A percentile compares a stretch with the other conserved stretches of the same genome.
Evolutionary conservation across 2,329 filamentous ascomycete genomes (phyloP).

Genomic region (Mycosphaerella sp.): DNA sequence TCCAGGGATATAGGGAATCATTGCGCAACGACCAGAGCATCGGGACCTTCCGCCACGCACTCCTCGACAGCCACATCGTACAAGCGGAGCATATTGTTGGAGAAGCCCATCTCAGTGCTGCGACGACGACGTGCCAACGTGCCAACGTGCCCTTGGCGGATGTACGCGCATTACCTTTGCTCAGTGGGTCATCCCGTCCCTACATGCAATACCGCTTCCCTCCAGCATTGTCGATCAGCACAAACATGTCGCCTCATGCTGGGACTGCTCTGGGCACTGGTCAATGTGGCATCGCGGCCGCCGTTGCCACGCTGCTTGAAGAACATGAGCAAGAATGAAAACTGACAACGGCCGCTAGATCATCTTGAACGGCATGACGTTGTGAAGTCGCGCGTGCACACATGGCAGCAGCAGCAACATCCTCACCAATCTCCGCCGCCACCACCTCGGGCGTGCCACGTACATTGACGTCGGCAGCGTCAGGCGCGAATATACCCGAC

Average conservation of each 20-base stretch:
- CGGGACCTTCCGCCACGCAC: background rate
- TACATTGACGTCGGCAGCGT: slow-evolving; percentile 35
- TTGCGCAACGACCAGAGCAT: background rate
- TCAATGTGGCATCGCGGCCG: background rate
- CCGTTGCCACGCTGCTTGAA: background rate
- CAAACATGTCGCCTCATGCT: background rate
- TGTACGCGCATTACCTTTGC: background rate
- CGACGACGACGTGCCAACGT: background rate
- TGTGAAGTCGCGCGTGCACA: slow-evolving; percentile 10
- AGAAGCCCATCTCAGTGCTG: background rate
- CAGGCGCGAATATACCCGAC: slow-evolving; percentile 15
- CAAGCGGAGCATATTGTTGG: background rate
- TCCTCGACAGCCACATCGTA: background rate
- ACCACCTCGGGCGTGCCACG: slow-evolving; percentile 35
- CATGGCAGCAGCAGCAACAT: slow-evolving; percentile 43
- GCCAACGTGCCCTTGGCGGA: background rate
- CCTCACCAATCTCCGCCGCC: slow-evolving; percentile 34
- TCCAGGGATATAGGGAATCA: background rate
- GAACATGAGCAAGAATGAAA: background rate
- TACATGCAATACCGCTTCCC: background rate
- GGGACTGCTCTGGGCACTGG: background rate
- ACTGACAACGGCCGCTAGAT: background rate
- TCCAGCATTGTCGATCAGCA: background rate
- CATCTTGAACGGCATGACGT: slow-evolving; percentile 1
- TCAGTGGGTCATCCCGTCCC: background rate